These are phyloP conservation scores for Leishmania arabica DNA, from an alignment of 208 protist species.

Conservation along the genomic window DNA sequence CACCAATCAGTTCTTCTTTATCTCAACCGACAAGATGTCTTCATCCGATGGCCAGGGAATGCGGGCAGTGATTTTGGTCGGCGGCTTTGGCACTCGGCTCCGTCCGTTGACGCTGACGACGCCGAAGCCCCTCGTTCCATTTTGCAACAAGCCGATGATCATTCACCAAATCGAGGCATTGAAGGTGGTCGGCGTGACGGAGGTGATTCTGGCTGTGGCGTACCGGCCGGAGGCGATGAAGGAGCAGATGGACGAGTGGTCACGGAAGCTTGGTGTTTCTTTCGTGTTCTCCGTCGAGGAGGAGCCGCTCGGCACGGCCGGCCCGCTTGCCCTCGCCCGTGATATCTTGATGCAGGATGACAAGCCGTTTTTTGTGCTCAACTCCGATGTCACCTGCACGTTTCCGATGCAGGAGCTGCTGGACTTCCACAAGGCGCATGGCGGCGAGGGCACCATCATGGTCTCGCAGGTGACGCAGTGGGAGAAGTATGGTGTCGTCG, in stretches of 20 bases:
- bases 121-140: constrained; percentile 97
- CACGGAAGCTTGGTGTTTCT: constrained; percentile 89
- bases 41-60: constrained; percentile 61
- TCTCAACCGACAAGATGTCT: constrained; percentile 16
- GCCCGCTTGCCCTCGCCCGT: constrained; percentile 95
- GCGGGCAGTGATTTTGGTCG: constrained; percentile 98
- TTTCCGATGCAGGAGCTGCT: constrained; percentile 96
- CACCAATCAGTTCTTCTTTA: too few species aligned
- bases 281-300: constrained; percentile 96
- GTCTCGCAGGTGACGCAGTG: constrained; percentile 96
- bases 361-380: constrained; percentile 98
- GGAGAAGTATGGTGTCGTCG: constrained; percentile 98
- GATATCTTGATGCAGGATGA: constrained; percentile 87
- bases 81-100: constrained; percentile 94
- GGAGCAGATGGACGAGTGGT: constrained; percentile 89
- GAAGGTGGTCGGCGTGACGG: constrained; percentile 89
- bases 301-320: constrained; percentile 97
- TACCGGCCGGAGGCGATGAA: constrained; percentile 97
- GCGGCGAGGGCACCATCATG: constrained; percentile 97
- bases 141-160: constrained; percentile 98
- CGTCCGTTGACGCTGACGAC: constrained; percentile 97
- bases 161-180: constrained; percentile 98
- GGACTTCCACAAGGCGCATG: constrained; percentile 94
- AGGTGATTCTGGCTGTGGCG: constrained; percentile 97
- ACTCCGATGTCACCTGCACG: constrained; percentile 97